phyloP scores from a whole-genome alignment of 2,329 filamentous ascomycete genomes.

The Fusarium incarnatum region DNA sequence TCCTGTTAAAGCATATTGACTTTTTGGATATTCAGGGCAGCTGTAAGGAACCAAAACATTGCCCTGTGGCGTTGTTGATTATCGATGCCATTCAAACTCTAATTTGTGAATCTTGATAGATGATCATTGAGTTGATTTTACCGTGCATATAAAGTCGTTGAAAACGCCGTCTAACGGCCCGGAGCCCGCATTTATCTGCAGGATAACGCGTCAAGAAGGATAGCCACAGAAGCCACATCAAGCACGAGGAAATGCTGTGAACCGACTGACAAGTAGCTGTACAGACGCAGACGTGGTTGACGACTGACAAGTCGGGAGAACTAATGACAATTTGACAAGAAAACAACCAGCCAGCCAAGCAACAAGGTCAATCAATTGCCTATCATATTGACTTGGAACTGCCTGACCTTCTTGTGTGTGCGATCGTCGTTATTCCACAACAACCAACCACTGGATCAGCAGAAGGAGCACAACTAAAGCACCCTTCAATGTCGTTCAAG shows the following conservation, averaged over 20 bases:
- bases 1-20: slow-evolving; percentile 12
- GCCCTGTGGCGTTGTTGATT: slow-evolving; percentile 27
- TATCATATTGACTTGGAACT: slow-evolving; percentile 12
- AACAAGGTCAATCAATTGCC: slow-evolving; percentile 2
- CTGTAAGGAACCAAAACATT: slow-evolving; percentile 6
- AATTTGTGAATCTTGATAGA: slow-evolving; percentile 8
- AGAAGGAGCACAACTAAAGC: neutral
- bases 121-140: slow-evolving; percentile 6
- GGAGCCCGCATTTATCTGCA: slow-evolving; percentile 17
- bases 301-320: neutral
- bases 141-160: slow-evolving; percentile 9
- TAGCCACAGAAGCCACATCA: slow-evolving; percentile 35
- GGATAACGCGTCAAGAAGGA: slow-evolving; percentile 18
- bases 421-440: slow-evolving; percentile 10
- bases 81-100: slow-evolving; percentile 19
- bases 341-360: neutral
- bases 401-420: slow-evolving; percentile 5
- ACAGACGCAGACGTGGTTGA: neutral
- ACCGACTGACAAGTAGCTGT: neutral
- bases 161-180: slow-evolving; percentile 18
- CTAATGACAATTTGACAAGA: slow-evolving; percentile 7
- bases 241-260: neutral
- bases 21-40: slow-evolving; percentile 5
- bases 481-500: neutral
- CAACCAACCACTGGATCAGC: slow-evolving; percentile 20